A percentile compares a stretch with the other conserved stretches of the same genome.
Evolutionary conservation across 352 stramenopile species (phyloP).

Genomic region (Phytophthora vignae): DNA sequence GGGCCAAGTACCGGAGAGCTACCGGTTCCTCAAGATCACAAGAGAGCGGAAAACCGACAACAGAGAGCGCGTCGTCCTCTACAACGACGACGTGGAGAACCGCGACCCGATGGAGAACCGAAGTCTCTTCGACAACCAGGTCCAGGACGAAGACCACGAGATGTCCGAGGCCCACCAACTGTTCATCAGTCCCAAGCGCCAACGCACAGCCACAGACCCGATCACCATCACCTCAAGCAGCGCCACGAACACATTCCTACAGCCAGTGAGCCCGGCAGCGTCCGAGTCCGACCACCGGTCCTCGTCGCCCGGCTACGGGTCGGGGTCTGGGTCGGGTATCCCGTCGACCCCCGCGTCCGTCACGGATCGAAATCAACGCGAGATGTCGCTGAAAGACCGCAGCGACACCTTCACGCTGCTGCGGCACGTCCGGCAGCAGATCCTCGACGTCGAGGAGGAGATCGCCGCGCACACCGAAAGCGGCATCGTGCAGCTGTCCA

Average conservation of each 20-base stretch:
- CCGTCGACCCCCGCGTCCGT: not conserved
- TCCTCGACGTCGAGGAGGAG: slow-evolving; percentile 25
- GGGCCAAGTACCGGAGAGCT: slow-evolving; percentile 28
- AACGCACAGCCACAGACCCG: slow-evolving; percentile 1
- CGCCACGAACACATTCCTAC: slow-evolving; percentile 20
- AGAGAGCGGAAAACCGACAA: not conserved
- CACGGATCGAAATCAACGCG: not conserved
- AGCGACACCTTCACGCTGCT: slow-evolving; percentile 26
- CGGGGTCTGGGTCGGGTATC: not conserved
- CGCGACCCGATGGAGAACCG: not conserved
- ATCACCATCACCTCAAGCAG: slow-evolving; percentile 7
- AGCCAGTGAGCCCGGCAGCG: slow-evolving; percentile 18
- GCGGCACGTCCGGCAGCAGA: slow-evolving; percentile 27
- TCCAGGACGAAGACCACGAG: not conserved
- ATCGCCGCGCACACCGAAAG: slow-evolving; percentile 14
- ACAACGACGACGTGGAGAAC: slow-evolving; percentile 4
- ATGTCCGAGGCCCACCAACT: not conserved
- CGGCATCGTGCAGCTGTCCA: not conserved
- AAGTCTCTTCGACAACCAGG: not conserved
- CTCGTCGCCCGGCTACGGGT: not conserved
- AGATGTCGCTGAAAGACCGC: slow-evolving; percentile 27
- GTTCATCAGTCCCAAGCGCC: slow-evolving; percentile 13
- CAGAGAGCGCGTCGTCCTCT: not conserved
- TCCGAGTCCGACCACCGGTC: slow-evolving; percentile 6
- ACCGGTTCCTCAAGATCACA: not conserved